These are phyloP conservation scores for Penicillium fimorum DNA, from an alignment of 495 filamentous ascomycete genomes.

Conservation along the genomic window DNA sequence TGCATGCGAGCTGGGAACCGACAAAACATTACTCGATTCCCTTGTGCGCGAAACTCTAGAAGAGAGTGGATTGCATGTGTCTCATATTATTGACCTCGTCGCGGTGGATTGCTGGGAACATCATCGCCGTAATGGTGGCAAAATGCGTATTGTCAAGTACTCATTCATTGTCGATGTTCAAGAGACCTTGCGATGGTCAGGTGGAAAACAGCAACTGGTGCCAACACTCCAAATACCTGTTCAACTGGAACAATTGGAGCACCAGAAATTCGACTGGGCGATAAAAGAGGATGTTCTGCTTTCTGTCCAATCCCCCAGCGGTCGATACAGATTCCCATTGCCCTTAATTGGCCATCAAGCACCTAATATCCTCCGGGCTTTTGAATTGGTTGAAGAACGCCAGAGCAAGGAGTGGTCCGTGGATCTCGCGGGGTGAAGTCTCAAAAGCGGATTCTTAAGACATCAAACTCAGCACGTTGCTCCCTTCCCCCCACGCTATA, in stretches of 20 bases:
- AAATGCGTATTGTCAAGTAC: constrained; percentile 31
- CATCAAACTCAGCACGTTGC: too few relatives aligned
- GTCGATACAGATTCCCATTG: constrained; percentile 15
- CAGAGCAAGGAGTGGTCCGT: not conserved
- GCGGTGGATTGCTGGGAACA: constrained; percentile 33
- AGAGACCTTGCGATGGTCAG: constrained; percentile 15
- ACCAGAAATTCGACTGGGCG: constrained; percentile 47
- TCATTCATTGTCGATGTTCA: constrained; percentile 41
- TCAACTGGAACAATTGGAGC: constrained; percentile 41
- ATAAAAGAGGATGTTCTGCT: constrained; percentile 36
- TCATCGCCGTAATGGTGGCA: constrained; percentile 15
- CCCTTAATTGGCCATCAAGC: constrained; percentile 7
- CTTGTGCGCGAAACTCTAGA: constrained; percentile 57
- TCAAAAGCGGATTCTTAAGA: too few relatives aligned
- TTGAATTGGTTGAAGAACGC: constrained; percentile 6
- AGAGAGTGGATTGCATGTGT: constrained; percentile 56
- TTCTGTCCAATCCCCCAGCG: constrained; percentile 8
- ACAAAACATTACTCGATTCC: constrained; percentile 53
- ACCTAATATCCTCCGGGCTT: constrained; percentile 20
- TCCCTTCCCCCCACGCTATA: too few relatives aligned
- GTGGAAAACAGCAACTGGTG: not conserved
- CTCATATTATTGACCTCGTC: constrained; percentile 44
- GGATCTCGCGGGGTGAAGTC: not conserved
- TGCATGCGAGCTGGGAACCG: constrained; percentile 39
- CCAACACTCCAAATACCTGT: constrained; percentile 33